These are phyloP conservation scores for Podaxis mareebaensis DNA, from an alignment of 768 basidiomycete species.

Conservation along the genomic window DNA sequence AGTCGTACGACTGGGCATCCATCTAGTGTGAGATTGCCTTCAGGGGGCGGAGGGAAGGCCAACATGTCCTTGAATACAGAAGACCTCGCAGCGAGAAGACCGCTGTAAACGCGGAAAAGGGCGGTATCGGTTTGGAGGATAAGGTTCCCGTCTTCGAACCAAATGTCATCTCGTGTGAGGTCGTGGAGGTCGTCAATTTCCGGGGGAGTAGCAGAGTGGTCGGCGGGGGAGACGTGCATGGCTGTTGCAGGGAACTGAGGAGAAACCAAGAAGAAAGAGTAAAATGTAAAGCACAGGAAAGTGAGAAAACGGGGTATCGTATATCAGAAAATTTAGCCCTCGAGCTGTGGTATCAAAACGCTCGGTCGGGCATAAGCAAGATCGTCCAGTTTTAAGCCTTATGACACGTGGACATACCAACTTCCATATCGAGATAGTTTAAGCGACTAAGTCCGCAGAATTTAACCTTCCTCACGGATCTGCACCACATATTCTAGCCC, in stretches of 20 bases:
- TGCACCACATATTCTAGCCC: too few relatives aligned
- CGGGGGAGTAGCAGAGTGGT: not conserved
- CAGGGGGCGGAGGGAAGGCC: slow-evolving; percentile 33
- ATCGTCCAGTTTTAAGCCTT: not conserved
- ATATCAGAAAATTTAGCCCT: not conserved
- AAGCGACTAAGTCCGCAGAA: too few relatives aligned
- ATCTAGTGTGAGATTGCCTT: slow-evolving; percentile 27
- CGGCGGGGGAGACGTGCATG: slow-evolving; percentile 8
- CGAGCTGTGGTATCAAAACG: not conserved
- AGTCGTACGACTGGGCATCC: slow-evolving; percentile 35
- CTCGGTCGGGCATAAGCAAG: not conserved
- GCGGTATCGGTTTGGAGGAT: slow-evolving; percentile 36
- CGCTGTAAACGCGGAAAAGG: slow-evolving; percentile 36
- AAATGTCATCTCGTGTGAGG: slow-evolving; percentile 24
- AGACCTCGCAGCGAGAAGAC: slow-evolving; percentile 34
- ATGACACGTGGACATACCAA: not conserved
- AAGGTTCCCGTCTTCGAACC: slow-evolving; percentile 43
- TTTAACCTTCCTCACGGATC: too few relatives aligned
- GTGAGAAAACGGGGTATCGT: slow-evolving; percentile 9
- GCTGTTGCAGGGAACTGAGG: not conserved
- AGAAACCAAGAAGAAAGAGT: not conserved
- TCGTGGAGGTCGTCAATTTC: slow-evolving; percentile 6
- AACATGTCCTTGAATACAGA: slow-evolving; percentile 42
- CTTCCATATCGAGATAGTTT: too few relatives aligned
- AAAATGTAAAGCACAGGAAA: not conserved